Base-by-base conservation (phyloP, 2,329 filamentous ascomycete species). In the Dendryphion nanum region DNA sequence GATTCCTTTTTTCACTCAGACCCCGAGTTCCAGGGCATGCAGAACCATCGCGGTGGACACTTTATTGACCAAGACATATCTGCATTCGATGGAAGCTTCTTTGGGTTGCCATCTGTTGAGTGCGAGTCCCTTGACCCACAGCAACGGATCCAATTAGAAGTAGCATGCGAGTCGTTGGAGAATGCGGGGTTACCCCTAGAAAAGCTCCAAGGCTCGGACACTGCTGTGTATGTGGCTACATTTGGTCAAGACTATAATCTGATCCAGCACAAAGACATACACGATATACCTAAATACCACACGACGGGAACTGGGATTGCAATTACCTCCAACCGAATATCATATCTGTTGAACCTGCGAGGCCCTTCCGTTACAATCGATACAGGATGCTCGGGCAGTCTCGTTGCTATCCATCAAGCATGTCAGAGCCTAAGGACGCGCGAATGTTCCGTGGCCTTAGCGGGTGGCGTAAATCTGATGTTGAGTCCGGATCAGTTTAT, bases 301-400 rank as follows among this genome's bases (percentile, higher is more conserved):
- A 10, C 37, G 2, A 34, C 30, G 8, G 48, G 45, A 4, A 32
- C 19, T 6, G 23, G 32, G 6, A 15, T n/a, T 6, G 21, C 42
- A 2, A 62, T 68, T 47, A n/a, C 59, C 8, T 53, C 59, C 2
- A 67, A 67, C 30, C 53, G 64, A 0, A 31, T 67, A 2, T 63
- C 58, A 6, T 57, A 63, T 43, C 61, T 61, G 38, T 63, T 64
- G 23, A 51, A 66, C 31, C 45, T 65, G 2, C 42, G 50, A 10
- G 64, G 63, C 2, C 51, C 61, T 4, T 57, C 53, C 28, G 55
- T 66, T 23, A 61, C 57, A 19, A 33, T 67, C 12, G 63, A 66
- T 17, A 68, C 65, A 2, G 64, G 54, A 1, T 68, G 64, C 38
- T 63, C 58, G 0, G 53, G 53, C 0, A 55, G 47, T 24, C 30